Evolutionary conservation across 2,329 filamentous ascomycete genomes (phyloP).

Genomic region (Colletotrichum noveboracense): DNA sequence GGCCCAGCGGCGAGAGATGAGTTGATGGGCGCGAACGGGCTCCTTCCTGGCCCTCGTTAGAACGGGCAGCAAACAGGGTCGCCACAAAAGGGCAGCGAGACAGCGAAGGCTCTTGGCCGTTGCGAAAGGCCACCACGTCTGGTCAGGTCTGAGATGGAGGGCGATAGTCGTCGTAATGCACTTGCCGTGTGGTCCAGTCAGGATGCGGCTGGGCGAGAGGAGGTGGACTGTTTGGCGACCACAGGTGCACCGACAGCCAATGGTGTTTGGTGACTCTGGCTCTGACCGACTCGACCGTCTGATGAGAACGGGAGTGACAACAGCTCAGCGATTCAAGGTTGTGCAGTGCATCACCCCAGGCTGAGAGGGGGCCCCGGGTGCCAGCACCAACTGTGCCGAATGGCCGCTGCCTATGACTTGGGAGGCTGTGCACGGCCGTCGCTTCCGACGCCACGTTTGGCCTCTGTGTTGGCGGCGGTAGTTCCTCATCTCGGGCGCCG

Average conservation of each 20-base stretch:
- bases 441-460: conserved; percentile 8
- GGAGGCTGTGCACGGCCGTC: conserved; percentile 13
- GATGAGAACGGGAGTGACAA: neutral
- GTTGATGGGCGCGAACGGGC: neutral
- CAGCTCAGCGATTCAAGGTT: neutral
- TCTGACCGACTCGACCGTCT: neutral
- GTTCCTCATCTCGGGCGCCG: neutral
- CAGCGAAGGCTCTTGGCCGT: neutral
- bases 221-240: neutral
- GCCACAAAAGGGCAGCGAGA: neutral
- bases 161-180: conserved; percentile 16
- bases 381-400: neutral
- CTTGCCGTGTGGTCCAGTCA: neutral
- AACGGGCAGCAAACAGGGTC: neutral
- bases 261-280: neutral
- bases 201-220: neutral
- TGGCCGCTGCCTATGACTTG: neutral
- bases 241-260: neutral
- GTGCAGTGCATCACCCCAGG: neutral
- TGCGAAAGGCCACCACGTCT: neutral
- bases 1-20: neutral
- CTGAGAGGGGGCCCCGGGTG: neutral
- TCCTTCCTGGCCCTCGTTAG: neutral
- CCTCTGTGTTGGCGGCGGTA: neutral
- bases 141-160: neutral